phyloP scores from a whole-genome alignment of 805 yeast species.

The Suhomyces sp. region DNA sequence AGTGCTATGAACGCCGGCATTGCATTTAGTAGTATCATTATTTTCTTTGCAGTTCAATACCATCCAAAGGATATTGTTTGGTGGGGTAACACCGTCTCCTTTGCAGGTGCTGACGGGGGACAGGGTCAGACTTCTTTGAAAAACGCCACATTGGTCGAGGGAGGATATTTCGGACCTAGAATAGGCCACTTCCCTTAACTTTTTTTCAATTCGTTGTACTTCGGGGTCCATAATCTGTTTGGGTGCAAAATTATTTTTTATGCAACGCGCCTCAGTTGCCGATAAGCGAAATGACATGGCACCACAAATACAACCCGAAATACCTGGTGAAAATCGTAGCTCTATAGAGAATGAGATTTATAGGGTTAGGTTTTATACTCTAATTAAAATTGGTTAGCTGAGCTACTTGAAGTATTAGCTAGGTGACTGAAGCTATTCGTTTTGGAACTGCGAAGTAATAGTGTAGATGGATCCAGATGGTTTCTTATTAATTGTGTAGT shows the following conservation, averaged over 20 bases:
- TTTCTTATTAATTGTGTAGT: too few species aligned
- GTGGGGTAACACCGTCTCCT: conserved; percentile 30
- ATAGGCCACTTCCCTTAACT: conserved; percentile 21
- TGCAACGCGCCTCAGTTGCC: too few species aligned
- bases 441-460: too few species aligned
- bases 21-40: conserved; percentile 31
- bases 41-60: conserved; percentile 37
- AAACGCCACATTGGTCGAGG: conserved; percentile 20
- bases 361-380: too few species aligned
- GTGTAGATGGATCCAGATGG: too few species aligned
- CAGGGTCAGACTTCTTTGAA: conserved; percentile 14
- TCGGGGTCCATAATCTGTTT: conserved; percentile 4
- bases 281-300: too few species aligned
- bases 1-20: conserved; percentile 31
- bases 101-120: conserved; percentile 37
- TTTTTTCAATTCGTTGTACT: not conserved
- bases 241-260: not conserved
- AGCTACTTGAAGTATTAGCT: too few species aligned
- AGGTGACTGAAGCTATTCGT: too few species aligned
- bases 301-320: not conserved
- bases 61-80: conserved; percentile 24
- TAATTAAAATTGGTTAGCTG: too few species aligned
- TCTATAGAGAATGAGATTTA: too few species aligned
- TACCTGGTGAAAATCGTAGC: not conserved
- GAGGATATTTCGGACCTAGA: conserved; percentile 38